A percentile compares a stretch with the other conserved stretches of the same genome.
Evolutionary conservation across 768 basidiomycete species (phyloP).

Genomic region (Clavaria fumosa): DNA sequence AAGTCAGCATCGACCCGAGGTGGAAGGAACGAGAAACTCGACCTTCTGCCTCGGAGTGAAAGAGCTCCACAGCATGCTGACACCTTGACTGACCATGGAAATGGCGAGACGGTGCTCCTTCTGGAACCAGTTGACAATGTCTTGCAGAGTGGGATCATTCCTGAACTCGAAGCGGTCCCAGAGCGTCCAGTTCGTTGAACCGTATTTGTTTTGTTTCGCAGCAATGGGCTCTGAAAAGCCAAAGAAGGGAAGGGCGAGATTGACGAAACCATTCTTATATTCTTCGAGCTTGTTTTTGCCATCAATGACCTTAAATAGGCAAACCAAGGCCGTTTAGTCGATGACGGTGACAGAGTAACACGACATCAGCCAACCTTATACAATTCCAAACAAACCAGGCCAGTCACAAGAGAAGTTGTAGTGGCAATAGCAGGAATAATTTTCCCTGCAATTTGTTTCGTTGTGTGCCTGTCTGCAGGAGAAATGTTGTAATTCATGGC

Average conservation of each 20-base stretch:
- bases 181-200: conserved; percentile 83
- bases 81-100: conserved; percentile 93
- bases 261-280: conserved; percentile 98
- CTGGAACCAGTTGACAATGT: conserved; percentile 77
- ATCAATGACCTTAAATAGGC: conserved; percentile 66
- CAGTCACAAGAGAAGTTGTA: conserved; percentile 91
- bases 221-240: conserved; percentile 97
- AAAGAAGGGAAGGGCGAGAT: conserved; percentile 95
- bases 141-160: conserved; percentile 74
- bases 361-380: too few relatives aligned
- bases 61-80: conserved; percentile 95
- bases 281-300: conserved; percentile 85
- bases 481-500: conserved; percentile 90
- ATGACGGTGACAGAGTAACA: conserved; percentile 4
- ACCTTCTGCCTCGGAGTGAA: conserved; percentile 93
- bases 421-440: conserved; percentile 99
- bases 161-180: conserved; percentile 96
- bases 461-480: conserved; percentile 75
- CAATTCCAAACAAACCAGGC: conserved; percentile 87
- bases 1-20: not conserved
- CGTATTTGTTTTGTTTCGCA: conserved; percentile 80
- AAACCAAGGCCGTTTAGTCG: conserved; percentile 2
- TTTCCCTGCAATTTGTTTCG: conserved; percentile 97
- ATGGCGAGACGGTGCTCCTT: conserved; percentile 73
- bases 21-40: conserved; percentile 10